Conservation (phyloP, 345 rosid genomes). For the Kandelia obovata region DNA sequence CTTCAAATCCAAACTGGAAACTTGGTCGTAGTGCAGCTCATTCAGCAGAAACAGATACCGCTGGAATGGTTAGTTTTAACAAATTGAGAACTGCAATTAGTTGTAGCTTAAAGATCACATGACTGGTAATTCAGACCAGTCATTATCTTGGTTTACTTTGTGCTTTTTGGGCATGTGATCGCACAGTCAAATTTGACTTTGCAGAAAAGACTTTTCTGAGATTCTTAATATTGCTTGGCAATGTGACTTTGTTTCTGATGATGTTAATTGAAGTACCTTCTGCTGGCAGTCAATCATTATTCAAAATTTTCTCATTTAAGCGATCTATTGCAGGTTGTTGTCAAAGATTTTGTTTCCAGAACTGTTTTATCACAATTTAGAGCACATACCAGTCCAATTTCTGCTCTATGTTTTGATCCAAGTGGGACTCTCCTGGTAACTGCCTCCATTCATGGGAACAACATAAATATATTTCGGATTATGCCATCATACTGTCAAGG, state of each 20-base stretch:
- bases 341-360: constrained; percentile 78
- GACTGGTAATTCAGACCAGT: not conserved
- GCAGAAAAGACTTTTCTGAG: constrained; percentile 3
- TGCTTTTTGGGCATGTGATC: constrained; percentile 8
- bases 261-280: not conserved
- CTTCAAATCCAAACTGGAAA: constrained; percentile 80
- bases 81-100: constrained; percentile 11
- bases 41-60: constrained; percentile 63
- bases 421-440: constrained; percentile 92
- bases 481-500: constrained; percentile 62
- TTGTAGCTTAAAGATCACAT: constrained; percentile 1
- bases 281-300: not conserved
- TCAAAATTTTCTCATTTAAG: constrained; percentile 8
- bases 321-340: constrained; percentile 67
- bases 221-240: not conserved
- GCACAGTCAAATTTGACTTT: constrained; percentile 8
- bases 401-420: constrained; percentile 91
- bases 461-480: constrained; percentile 85
- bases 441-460: constrained; percentile 86
- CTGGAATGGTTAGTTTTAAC: constrained; percentile 80
- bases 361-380: constrained; percentile 87
- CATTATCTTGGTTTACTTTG: constrained; percentile 9
- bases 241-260: not conserved
- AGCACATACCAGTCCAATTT: constrained; percentile 94
- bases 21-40: constrained; percentile 57